phyloP scores from a whole-genome alignment of 2,329 filamentous ascomycete genomes.

The Chrysoporthe deuterocubensis region DNA sequence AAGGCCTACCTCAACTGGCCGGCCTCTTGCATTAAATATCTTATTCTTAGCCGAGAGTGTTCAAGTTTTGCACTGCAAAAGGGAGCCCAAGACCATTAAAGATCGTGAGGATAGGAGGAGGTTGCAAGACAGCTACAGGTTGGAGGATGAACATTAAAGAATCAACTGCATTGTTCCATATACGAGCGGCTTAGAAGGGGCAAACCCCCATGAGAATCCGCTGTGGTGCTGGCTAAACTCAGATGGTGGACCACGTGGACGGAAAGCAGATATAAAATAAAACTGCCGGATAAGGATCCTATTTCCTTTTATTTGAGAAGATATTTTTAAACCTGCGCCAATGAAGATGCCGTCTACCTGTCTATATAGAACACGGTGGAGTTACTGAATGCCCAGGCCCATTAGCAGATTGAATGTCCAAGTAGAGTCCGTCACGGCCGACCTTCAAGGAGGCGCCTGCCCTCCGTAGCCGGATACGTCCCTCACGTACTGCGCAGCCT shows the following conservation, averaged over 20 bases:
- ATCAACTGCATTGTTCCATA: no score
- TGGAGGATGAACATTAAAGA: no score
- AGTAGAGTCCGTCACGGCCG: not conserved
- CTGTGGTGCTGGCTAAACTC: not conserved
- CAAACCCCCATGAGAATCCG: not conserved
- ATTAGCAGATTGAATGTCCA: not conserved
- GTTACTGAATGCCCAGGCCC: not conserved
- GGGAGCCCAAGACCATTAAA: no score
- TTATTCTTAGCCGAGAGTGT: no score
- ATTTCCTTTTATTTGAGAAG: not conserved
- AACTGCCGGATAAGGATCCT: not conserved
- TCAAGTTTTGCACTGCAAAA: no score
- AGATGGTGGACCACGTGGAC: no score
- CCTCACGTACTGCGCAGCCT: conserved; percentile 23
- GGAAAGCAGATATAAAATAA: not conserved
- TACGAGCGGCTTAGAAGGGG: no score
- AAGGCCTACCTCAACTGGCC: no score
- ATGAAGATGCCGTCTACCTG: conserved; percentile 1
- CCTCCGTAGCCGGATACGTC: conserved; percentile 12
- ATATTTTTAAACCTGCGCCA: not conserved
- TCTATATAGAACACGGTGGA: not conserved
- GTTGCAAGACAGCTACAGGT: no score
- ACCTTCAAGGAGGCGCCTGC: not conserved
- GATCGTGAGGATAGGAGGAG: no score
- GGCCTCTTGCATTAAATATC: no score